Evolutionary conservation across 2,329 filamentous ascomycete species (phyloP).

Genomic region (Plectosphaerella plurivora): DNA sequence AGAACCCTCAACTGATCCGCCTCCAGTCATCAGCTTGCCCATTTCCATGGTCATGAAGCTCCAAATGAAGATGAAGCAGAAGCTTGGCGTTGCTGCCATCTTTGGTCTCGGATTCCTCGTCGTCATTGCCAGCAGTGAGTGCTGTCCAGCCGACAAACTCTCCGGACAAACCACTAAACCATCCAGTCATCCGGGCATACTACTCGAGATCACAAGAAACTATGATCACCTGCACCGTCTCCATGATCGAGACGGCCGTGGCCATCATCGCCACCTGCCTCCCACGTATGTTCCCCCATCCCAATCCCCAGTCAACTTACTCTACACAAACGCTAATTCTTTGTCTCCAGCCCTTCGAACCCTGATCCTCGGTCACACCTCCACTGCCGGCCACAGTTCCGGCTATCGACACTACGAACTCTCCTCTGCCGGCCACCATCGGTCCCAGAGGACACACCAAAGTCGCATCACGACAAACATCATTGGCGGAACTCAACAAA

Average conservation of each 20-base stretch:
- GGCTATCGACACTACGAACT: slow-evolving; percentile 8
- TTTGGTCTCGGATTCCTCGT: slow-evolving; percentile 26
- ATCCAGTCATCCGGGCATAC: slow-evolving; percentile 25
- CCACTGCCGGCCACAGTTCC: slow-evolving; percentile 3
- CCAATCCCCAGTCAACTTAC: not conserved
- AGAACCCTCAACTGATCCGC: slow-evolving; percentile 1
- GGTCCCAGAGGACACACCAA: slow-evolving; percentile 3
- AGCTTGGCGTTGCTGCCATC: slow-evolving; percentile 23
- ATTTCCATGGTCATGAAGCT: slow-evolving; percentile 28
- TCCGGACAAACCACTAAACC: not conserved
- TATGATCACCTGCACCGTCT: slow-evolving; percentile 31
- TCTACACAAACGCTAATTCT: not conserved
- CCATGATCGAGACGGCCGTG: slow-evolving; percentile 31
- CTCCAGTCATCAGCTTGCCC: slow-evolving; percentile 22
- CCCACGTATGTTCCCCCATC: slow-evolving; percentile 16
- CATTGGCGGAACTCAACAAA: slow-evolving; percentile 6
- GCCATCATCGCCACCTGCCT: slow-evolving; percentile 35
- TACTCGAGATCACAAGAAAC: slow-evolving; percentile 26
- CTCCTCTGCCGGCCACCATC: slow-evolving; percentile 4
- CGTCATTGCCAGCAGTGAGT: slow-evolving; percentile 22
- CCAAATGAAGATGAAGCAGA: slow-evolving; percentile 25
- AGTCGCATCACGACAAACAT: slow-evolving; percentile 7
- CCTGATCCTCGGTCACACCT: slow-evolving; percentile 7
- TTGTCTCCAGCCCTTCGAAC: slow-evolving; percentile 3
- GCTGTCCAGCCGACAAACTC: rapidly evolving